Conservation (phyloP, 495 filamentous ascomycete species). For the Glarea lozoyensis region DNA sequence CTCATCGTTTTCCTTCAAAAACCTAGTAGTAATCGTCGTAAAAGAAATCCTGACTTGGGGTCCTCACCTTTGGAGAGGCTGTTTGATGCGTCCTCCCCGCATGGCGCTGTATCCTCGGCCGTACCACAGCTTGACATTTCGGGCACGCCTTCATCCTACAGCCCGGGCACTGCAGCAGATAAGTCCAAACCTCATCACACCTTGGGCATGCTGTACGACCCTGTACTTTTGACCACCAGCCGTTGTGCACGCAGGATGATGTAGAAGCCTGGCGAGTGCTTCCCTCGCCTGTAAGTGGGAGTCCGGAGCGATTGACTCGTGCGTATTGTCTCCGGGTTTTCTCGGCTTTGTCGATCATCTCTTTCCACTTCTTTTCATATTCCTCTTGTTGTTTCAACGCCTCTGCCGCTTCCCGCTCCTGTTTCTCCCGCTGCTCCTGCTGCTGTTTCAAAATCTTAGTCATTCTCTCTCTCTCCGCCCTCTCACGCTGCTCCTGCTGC, state of each 20-base stretch:
- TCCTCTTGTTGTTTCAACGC: not conserved
- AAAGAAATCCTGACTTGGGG: not conserved
- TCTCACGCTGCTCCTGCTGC: constrained; percentile 20
- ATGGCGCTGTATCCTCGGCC: constrained; percentile 10
- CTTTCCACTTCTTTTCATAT: constrained; percentile 1
- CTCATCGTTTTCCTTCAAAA: constrained; percentile 3
- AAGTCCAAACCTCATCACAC: constrained; percentile 20
- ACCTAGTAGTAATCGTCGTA: constrained; percentile 2
- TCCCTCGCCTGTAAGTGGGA: not conserved
- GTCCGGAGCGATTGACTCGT: not conserved
- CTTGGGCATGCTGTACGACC: constrained; percentile 14
- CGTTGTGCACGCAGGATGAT: constrained; percentile 16
- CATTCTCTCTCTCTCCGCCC: constrained; percentile 10
- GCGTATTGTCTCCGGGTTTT: not conserved
- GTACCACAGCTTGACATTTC: constrained; percentile 19
- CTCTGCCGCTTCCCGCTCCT: constrained; percentile 1
- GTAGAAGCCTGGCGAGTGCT: not conserved
- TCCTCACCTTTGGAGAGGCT: constrained; percentile 1
- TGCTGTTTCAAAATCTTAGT: constrained; percentile 5
- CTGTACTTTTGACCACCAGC: constrained; percentile 24
- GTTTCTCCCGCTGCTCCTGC: not conserved
- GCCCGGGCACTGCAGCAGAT: constrained; percentile 23
- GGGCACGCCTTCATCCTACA: constrained; percentile 23
- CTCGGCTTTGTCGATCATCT: constrained; percentile 2
- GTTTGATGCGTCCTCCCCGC: constrained; percentile 5